These are phyloP conservation scores for Royoungia palumana DNA, from an alignment of 768 basidiomycete genomes.

Conservation along the genomic window DNA sequence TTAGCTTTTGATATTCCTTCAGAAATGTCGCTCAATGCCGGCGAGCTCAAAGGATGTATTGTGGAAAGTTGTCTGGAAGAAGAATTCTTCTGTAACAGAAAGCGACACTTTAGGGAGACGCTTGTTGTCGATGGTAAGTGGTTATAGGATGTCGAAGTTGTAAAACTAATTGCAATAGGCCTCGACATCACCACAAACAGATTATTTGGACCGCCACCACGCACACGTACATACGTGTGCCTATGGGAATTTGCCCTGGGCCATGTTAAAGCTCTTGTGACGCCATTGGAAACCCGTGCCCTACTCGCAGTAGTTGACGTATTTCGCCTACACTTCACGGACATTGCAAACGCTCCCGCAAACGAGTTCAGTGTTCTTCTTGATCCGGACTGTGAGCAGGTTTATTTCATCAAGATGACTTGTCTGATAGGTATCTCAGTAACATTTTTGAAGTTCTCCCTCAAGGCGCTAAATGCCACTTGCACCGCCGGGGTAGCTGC, in stretches of 20 bases:
- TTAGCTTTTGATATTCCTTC: conserved; percentile 7
- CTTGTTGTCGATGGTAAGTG: conserved; percentile 51
- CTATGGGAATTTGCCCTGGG: conserved; percentile 89
- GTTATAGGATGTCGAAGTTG: neutral
- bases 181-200: conserved; percentile 80
- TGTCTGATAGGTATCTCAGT: conserved; percentile 43
- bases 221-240: conserved; percentile 82
- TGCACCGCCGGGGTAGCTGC: conserved; percentile 55
- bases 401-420: neutral
- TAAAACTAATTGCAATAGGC: conserved; percentile 38
- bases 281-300: conserved; percentile 50
- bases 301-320: conserved; percentile 52
- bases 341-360: conserved; percentile 79
- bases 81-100: conserved; percentile 27
- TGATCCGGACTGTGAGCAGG: conserved; percentile 73
- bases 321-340: conserved; percentile 69
- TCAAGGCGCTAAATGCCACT: conserved; percentile 53
- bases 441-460: conserved; percentile 73
- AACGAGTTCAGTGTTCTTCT: conserved; percentile 53
- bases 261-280: conserved; percentile 50
- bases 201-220: conserved; percentile 85
- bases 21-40: conserved; percentile 81
- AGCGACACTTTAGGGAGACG: conserved; percentile 25
- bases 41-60: conserved; percentile 54
- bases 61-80: conserved; percentile 46